phyloP scores from a whole-genome alignment of 768 basidiomycete species.

The Russula abietina region DNA sequence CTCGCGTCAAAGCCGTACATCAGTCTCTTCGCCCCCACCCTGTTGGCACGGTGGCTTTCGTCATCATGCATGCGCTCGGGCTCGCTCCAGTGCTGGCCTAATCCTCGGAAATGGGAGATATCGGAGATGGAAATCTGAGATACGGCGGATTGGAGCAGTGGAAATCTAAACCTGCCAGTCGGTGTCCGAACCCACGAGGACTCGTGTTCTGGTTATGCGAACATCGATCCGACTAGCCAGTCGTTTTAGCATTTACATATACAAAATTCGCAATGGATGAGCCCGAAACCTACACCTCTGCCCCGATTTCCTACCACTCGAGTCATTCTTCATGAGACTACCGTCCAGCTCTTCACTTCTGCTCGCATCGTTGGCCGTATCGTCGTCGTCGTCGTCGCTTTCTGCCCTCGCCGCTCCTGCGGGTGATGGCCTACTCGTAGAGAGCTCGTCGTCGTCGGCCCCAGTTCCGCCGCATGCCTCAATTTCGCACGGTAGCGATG shows the following conservation, averaged over 20 bases:
- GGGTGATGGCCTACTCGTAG: slow-evolving; percentile 2
- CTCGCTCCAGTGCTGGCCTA: slow-evolving; percentile 22
- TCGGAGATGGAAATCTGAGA: slow-evolving; percentile 57
- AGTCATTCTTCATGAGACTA: slow-evolving; percentile 29
- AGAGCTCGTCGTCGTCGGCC: background rate
- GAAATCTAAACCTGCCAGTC: background rate
- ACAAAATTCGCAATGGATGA: background rate
- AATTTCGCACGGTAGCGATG: slow-evolving; percentile 5
- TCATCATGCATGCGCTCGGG: slow-evolving; percentile 49
- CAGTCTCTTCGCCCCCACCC: slow-evolving; percentile 46
- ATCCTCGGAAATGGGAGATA: slow-evolving; percentile 39
- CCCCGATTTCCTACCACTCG: slow-evolving; percentile 5
- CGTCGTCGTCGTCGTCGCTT: slow-evolving; percentile 30
- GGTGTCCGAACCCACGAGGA: background rate
- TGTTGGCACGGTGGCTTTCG: slow-evolving; percentile 56
- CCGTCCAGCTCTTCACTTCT: slow-evolving; percentile 33
- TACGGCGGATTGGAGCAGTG: slow-evolving; percentile 4
- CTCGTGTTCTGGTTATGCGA: background rate
- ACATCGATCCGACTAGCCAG: background rate
- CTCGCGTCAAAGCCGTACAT: background rate
- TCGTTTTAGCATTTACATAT: background rate
- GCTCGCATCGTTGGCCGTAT: slow-evolving; percentile 30
- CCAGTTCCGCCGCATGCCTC: background rate
- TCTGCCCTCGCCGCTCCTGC: slow-evolving; percentile 31
- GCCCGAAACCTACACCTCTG: background rate